phyloP scores from a whole-genome alignment of 73 alveolate genomes.

The Tetrahymena borealis region DNA sequence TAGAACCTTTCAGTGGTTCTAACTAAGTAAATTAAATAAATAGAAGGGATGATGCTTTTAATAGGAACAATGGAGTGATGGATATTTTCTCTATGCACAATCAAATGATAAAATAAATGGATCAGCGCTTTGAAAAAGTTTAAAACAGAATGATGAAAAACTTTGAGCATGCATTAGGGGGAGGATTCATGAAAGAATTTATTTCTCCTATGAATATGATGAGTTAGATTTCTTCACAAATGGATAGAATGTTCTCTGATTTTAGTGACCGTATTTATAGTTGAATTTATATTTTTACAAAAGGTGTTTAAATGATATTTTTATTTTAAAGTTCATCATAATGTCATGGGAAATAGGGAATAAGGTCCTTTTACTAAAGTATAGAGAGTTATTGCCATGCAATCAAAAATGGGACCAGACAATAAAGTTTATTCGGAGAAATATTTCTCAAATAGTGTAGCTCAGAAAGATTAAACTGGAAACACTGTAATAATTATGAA shows the following conservation, averaged over 20 bases:
- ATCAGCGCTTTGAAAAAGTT: not conserved
- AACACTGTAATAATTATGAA: not conserved
- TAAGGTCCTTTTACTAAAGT: not conserved
- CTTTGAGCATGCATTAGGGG: not conserved
- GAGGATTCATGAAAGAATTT: not conserved
- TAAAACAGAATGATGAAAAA: not conserved
- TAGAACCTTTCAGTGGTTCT: not conserved
- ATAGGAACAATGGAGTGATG: not conserved
- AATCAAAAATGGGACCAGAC: not conserved
- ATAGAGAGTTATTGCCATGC: not conserved
- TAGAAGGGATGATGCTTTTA: not conserved
- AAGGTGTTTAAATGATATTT: too few relatives aligned
- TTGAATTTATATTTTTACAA: too few relatives aligned
- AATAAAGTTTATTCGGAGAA: not conserved
- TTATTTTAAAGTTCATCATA: constrained; percentile 1
- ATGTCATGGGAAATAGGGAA: not conserved
- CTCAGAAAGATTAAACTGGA: not conserved
- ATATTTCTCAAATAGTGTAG: not conserved
- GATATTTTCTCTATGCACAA: not conserved
- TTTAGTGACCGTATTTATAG: not conserved
- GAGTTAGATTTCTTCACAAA: not conserved
- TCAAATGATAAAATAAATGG: not conserved
- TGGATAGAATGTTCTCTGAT: not conserved
- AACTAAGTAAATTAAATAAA: not conserved
- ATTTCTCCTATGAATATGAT: not conserved